Conservation (phyloP, 257 asterid species). For the Nicotiana tabacum region DNA sequence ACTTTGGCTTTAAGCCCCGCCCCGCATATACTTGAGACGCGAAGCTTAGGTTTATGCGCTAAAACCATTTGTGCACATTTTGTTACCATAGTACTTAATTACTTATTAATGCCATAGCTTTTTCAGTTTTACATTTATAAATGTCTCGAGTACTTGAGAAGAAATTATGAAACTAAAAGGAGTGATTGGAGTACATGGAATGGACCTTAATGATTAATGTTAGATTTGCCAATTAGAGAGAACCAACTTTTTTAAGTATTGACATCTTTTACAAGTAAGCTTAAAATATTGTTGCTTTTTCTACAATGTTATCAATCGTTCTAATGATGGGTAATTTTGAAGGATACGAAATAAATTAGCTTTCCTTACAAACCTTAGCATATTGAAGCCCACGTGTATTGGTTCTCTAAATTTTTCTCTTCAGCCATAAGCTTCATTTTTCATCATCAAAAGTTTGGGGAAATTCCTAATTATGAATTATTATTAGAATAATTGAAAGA, state of each 20-base stretch:
- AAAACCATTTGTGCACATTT: background rate
- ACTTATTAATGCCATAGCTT: background rate
- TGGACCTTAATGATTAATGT: background rate
- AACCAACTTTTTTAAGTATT: background rate
- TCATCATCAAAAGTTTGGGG: background rate
- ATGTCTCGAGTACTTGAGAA: background rate
- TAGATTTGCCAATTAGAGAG: background rate
- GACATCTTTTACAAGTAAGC: background rate
- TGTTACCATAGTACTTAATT: background rate
- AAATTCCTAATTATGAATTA: background rate
- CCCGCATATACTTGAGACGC: no score
- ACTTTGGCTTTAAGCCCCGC: no score
- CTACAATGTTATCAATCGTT: background rate
- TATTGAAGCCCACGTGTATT: background rate
- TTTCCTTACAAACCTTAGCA: background rate
- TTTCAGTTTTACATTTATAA: background rate
- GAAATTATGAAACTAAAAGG: background rate
- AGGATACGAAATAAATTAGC: background rate
- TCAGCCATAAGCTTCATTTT: background rate
- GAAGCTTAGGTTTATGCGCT: no score
- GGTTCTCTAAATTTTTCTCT: background rate
- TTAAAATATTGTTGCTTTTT: background rate
- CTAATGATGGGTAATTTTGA: background rate
- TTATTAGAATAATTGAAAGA: background rate
- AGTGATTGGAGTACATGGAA: background rate